Conservation (phyloP, 805 yeast genomes). For the Hanseniaspora taiwanica region DNA sequence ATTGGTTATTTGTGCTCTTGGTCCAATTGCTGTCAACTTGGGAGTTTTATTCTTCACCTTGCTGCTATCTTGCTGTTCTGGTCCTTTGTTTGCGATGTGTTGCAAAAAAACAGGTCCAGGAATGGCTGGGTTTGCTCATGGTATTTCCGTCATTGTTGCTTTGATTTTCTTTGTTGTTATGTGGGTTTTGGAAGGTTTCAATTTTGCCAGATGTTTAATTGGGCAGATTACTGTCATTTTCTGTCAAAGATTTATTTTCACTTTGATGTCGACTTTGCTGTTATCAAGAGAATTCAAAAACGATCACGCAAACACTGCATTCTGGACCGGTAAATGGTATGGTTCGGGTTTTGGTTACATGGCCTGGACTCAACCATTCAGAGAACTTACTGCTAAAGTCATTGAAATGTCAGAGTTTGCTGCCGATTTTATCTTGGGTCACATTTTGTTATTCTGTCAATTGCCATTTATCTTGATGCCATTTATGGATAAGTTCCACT, state of each 20-base stretch:
- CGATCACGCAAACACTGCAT: constrained; percentile 90
- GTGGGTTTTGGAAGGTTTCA: constrained; percentile 96
- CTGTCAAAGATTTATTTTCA: constrained; percentile 78
- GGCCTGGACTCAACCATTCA: constrained; percentile 89
- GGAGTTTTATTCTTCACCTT: constrained; percentile 71
- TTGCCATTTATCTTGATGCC: constrained; percentile 81
- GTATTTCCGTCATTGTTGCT: constrained; percentile 81
- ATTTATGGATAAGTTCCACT: constrained; percentile 91
- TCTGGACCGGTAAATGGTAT: constrained; percentile 99
- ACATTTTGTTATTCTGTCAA: constrained; percentile 73
- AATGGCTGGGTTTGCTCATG: constrained; percentile 91
- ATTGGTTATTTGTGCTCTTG: constrained; percentile 69
- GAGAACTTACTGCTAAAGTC: constrained; percentile 90
- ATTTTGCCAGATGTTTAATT: constrained; percentile 70
- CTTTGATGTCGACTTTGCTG: constrained; percentile 61
- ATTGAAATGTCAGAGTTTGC: constrained; percentile 93
- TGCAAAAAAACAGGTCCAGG: constrained; percentile 96
- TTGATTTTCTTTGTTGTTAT: constrained; percentile 80
- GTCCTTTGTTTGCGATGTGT: constrained; percentile 88
- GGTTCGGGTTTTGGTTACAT: constrained; percentile 85
- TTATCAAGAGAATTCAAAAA: constrained; percentile 94
- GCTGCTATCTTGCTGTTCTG: constrained; percentile 89
- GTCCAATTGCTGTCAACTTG: constrained; percentile 81
- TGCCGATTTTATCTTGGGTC: constrained; percentile 92
- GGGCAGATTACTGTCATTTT: constrained; percentile 79